phyloP scores from a whole-genome alignment of 2,329 filamentous ascomycete genomes.

The Pseudogymnoascus sp. region DNA sequence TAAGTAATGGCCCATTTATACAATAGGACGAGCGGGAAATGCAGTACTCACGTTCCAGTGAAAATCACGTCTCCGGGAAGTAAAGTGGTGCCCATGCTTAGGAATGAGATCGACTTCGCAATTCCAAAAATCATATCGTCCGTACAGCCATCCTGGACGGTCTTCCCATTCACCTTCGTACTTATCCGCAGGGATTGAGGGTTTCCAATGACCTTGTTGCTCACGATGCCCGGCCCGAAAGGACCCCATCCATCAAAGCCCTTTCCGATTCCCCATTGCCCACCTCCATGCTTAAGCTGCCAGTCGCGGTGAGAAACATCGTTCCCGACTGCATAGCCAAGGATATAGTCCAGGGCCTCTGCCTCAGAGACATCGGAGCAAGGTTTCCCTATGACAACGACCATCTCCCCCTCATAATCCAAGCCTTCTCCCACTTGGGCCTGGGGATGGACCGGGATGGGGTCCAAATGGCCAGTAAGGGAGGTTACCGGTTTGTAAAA shows the following conservation, averaged over 20 bases:
- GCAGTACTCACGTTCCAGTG: slow-evolving; percentile 49
- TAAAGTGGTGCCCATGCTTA: slow-evolving; percentile 55
- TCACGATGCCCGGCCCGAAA: slow-evolving; percentile 64
- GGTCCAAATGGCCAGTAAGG: slow-evolving; percentile 54
- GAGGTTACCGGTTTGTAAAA: slow-evolving; percentile 67
- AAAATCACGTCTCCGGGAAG: slow-evolving; percentile 59
- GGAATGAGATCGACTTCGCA: slow-evolving; percentile 48
- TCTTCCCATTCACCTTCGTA: slow-evolving; percentile 52
- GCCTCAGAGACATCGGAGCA: slow-evolving; percentile 57
- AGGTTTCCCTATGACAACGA: slow-evolving; percentile 62
- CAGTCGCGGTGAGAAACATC: slow-evolving; percentile 75
- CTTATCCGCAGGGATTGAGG: slow-evolving; percentile 48
- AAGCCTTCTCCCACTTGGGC: slow-evolving; percentile 59
- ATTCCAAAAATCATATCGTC: slow-evolving; percentile 57
- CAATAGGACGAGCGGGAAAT: slow-evolving; percentile 7
- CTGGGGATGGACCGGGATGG: slow-evolving; percentile 56
- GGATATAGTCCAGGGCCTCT: slow-evolving; percentile 60
- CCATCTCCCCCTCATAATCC: slow-evolving; percentile 76
- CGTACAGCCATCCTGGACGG: slow-evolving; percentile 49
- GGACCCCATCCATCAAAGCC: slow-evolving; percentile 71
- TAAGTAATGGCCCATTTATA: background rate
- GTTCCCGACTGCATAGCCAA: slow-evolving; percentile 69
- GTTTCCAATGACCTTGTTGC: slow-evolving; percentile 44
- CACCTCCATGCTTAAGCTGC: slow-evolving; percentile 59
- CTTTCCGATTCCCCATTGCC: slow-evolving; percentile 66